Evolutionary conservation across 2,329 filamentous ascomycete species (phyloP).

Genomic region (Stachybotrys elegans): DNA sequence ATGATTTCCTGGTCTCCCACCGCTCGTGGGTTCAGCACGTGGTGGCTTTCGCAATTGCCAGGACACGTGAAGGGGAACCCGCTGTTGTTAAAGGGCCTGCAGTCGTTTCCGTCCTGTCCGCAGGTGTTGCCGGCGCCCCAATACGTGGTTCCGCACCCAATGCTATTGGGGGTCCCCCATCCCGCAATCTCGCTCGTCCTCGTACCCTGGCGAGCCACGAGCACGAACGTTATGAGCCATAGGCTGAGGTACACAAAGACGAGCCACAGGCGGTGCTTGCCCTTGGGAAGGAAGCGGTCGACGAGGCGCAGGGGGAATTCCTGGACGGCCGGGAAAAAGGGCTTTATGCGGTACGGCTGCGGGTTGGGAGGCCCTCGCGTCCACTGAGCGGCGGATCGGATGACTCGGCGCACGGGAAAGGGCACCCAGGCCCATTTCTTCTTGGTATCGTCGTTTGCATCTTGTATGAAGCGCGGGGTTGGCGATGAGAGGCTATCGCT

Average conservation of each 20-base stretch:
- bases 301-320: constrained; percentile 60
- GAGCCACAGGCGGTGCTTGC: constrained; percentile 53
- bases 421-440: constrained; percentile 56
- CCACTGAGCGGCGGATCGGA: constrained; percentile 42
- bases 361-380: constrained; percentile 51
- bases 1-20: constrained; percentile 65
- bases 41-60: constrained; percentile 62
- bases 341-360: constrained; percentile 42
- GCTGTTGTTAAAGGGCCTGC: constrained; percentile 67
- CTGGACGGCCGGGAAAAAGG: constrained; percentile 62
- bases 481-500: constrained; percentile 30
- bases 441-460: constrained; percentile 31
- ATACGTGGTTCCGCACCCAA: constrained; percentile 64
- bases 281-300: constrained; percentile 56
- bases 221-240: constrained; percentile 66
- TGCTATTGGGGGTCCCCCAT: constrained; percentile 60
- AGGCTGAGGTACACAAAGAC: constrained; percentile 55
- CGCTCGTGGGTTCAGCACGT: constrained; percentile 66
- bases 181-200: constrained; percentile 56
- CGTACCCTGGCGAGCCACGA: constrained; percentile 62
- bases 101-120: constrained; percentile 68
- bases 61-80: constrained; percentile 72
- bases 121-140: constrained; percentile 69
- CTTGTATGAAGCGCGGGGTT: constrained; percentile 57
- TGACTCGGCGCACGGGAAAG: constrained; percentile 44